phyloP scores from a whole-genome alignment of 176 grass and related monocot genomes.

The Luzula sylvatica region DNA sequence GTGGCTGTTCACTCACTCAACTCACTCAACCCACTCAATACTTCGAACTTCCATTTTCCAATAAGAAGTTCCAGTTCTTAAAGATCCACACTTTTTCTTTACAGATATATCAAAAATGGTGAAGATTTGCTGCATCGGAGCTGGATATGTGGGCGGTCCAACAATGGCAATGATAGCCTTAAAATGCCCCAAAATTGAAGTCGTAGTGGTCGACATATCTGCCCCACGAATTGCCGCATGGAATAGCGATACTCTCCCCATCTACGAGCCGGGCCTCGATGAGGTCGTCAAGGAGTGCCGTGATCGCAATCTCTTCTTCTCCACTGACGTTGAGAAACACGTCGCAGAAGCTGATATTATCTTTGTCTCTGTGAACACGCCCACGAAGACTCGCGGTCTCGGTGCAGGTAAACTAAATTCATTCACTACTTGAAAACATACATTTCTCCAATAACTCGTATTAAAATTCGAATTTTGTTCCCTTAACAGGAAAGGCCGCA shows the following conservation, averaged over 20 bases:
- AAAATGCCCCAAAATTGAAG: conserved; percentile 73
- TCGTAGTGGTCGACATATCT: conserved; percentile 62
- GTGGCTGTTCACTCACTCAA: not conserved
- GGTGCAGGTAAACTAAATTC: conserved; percentile 34
- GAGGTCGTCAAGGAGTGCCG: conserved; percentile 80
- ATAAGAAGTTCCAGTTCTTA: not conserved
- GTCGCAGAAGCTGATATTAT: conserved; percentile 78
- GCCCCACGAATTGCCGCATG: conserved; percentile 65
- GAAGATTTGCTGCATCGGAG: conserved; percentile 95
- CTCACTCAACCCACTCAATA: not conserved
- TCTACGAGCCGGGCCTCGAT: conserved; percentile 78
- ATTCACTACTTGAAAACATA: not conserved
- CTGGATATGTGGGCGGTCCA: conserved; percentile 81
- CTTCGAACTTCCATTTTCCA: not conserved
- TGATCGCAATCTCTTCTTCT: conserved; percentile 84
- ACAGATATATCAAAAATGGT: conserved; percentile 48
- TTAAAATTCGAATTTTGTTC: no score
- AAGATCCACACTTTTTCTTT: not conserved
- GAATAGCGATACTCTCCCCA: conserved; percentile 80
- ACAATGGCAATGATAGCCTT: conserved; percentile 90
- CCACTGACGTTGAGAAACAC: conserved; percentile 67
- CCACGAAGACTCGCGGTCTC: conserved; percentile 86
- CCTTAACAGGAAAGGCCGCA: conserved; percentile 53
- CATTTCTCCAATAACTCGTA: no score
- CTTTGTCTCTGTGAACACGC: conserved; percentile 84